Percentiles rank a stretch among this genome's conserved stretches.
phyloP scores from a whole-genome alignment of 371 early-diverging fungal genomes.

The Rhizopus arrhizus region DNA sequence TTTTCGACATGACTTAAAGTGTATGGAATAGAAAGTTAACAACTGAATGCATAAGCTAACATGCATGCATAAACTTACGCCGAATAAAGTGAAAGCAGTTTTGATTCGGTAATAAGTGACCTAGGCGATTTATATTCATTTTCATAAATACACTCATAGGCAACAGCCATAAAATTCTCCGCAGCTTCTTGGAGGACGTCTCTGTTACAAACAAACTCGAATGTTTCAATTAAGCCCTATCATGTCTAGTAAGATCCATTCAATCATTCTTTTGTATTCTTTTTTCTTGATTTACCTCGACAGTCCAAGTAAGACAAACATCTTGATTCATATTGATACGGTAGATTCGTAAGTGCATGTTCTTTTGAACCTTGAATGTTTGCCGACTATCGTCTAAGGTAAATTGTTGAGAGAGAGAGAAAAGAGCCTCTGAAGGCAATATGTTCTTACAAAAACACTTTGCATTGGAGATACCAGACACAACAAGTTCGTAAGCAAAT shows the following conservation, averaged over 20 bases:
- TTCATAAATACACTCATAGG: conserved; percentile 4
- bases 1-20: neutral
- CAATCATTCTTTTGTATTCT: neutral
- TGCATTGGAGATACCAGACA: neutral
- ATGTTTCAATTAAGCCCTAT: neutral
- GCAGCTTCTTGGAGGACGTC: neutral
- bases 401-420: neutral
- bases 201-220: neutral
- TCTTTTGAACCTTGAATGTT: neutral
- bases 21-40: neutral
- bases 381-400: neutral
- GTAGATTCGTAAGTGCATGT: neutral
- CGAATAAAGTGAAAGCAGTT: neutral
- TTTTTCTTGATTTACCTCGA: neutral
- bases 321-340: conserved; percentile 9
- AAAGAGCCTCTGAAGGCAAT: neutral
- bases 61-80: neutral
- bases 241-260: neutral
- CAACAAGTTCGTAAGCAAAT: conserved; percentile 1
- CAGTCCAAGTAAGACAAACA: neutral
- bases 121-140: neutral
- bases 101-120: neutral
- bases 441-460: neutral
- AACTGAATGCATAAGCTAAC: neutral
- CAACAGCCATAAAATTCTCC: neutral